Conservation (phyloP, 768 basidiomycete species). For the Panellus pusillus region DNA sequence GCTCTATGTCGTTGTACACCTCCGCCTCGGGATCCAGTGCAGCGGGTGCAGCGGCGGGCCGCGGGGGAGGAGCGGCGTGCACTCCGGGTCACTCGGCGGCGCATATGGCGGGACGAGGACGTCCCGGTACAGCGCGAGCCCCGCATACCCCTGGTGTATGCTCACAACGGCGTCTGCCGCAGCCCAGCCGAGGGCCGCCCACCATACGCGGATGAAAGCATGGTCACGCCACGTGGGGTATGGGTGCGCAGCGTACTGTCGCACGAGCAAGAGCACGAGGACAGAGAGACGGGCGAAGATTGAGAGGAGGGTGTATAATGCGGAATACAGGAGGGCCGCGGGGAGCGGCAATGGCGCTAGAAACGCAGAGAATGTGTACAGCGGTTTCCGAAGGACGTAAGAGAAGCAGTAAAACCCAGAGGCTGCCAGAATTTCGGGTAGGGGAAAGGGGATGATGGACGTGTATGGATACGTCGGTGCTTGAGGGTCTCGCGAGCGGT, state of each 20-base stretch:
- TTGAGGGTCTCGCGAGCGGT: constrained; percentile 36
- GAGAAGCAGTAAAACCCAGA: constrained; percentile 61
- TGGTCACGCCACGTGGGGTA: constrained; percentile 54
- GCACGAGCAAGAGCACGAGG: constrained; percentile 53
- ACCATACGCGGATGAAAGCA: constrained; percentile 72
- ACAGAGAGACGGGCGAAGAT: constrained; percentile 56
- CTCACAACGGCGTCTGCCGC: constrained; percentile 64
- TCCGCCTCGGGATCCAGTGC: constrained; percentile 22
- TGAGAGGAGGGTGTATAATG: constrained; percentile 50
- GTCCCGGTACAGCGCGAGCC: constrained; percentile 65
- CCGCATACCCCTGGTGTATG: constrained; percentile 70
- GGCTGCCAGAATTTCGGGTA: constrained; percentile 65
- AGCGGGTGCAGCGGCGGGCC: not conserved
- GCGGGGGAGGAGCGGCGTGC: constrained; percentile 16
- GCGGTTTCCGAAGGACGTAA: constrained; percentile 50
- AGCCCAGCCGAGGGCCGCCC: constrained; percentile 77
- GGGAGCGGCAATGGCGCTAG: constrained; percentile 31
- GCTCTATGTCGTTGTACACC: constrained; percentile 67
- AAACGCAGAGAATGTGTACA: constrained; percentile 38
- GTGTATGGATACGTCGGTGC: constrained; percentile 39
- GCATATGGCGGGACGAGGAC: constrained; percentile 53
- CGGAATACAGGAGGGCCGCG: constrained; percentile 37
- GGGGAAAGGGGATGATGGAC: constrained; percentile 56
- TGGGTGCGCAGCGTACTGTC: constrained; percentile 39
- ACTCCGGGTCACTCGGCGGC: constrained; percentile 31